A percentile compares a stretch with the other conserved stretches of the same genome.
phyloP scores from a whole-genome alignment of 2,329 filamentous ascomycete species.

The Epichloe aotearoae region DNA sequence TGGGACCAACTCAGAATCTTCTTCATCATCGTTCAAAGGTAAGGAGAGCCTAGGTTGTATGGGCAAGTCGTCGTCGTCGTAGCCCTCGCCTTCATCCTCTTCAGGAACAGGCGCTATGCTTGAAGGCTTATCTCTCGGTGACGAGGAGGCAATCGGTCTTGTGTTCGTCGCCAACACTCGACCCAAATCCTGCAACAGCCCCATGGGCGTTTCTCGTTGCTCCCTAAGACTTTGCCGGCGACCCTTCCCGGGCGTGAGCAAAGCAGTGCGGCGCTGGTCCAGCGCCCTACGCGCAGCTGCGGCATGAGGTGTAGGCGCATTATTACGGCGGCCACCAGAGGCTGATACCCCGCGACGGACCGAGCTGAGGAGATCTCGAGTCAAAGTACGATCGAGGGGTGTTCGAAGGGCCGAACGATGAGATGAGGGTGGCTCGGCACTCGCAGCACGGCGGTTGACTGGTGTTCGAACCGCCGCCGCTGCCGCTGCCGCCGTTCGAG shows the following conservation, averaged over 20 bases:
- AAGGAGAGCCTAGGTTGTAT: conserved; percentile 43
- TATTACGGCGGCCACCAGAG: conserved; percentile 29
- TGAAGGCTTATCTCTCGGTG: conserved; percentile 20
- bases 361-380: conserved; percentile 25
- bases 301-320: conserved; percentile 45
- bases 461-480: conserved; percentile 14
- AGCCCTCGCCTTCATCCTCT: conserved; percentile 25
- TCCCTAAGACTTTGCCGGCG: conserved; percentile 44
- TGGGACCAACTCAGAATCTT: conserved; percentile 33
- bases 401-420: conserved; percentile 26
- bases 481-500: conserved; percentile 8
- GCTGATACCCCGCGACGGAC: conserved; percentile 29
- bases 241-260: conserved; percentile 46
- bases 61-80: conserved; percentile 15
- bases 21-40: conserved; percentile 36
- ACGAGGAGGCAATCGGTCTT: conserved; percentile 31
- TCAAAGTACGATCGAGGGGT: conserved; percentile 24
- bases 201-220: conserved; percentile 42
- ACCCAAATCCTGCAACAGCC: conserved; percentile 40
- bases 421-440: conserved; percentile 25
- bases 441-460: conserved; percentile 15
- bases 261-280: conserved; percentile 43
- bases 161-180: conserved; percentile 37
- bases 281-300: conserved; percentile 46
- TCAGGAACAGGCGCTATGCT: conserved; percentile 16